These are phyloP conservation scores for Suillus spraguei DNA, from an alignment of 768 basidiomycete species.

Conservation along the genomic window DNA sequence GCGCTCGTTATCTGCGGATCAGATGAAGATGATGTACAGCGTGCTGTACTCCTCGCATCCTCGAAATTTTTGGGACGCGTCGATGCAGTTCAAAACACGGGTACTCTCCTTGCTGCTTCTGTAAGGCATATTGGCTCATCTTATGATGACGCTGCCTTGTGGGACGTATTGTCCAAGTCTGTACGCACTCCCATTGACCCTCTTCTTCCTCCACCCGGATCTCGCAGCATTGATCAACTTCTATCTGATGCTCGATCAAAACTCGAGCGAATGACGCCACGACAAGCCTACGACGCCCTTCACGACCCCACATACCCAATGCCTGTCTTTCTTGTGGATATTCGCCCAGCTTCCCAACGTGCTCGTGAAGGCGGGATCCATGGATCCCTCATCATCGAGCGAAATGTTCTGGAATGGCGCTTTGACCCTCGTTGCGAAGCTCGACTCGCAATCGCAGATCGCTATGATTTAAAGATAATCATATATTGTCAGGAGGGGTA, in stretches of 20 bases:
- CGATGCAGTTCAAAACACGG: slow-evolving; percentile 37
- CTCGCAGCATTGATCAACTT: slow-evolving; percentile 57
- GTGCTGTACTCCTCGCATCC: slow-evolving; percentile 62
- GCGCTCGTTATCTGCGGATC: slow-evolving; percentile 63
- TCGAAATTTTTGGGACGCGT: slow-evolving; percentile 75
- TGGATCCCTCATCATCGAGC: slow-evolving; percentile 73
- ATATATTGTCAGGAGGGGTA: slow-evolving; percentile 77
- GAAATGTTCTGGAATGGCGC: slow-evolving; percentile 79
- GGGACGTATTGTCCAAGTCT: slow-evolving; percentile 71
- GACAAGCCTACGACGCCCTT: slow-evolving; percentile 62
- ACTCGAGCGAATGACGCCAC: slow-evolving; percentile 63
- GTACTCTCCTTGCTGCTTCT: slow-evolving; percentile 41
- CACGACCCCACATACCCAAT: slow-evolving; percentile 51
- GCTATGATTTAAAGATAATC: slow-evolving; percentile 76
- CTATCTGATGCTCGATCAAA: slow-evolving; percentile 61
- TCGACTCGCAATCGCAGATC: slow-evolving; percentile 65
- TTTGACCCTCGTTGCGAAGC: slow-evolving; percentile 70
- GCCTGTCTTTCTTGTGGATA: slow-evolving; percentile 78
- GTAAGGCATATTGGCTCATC: slow-evolving; percentile 57
- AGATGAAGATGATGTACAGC: slow-evolving; percentile 57
- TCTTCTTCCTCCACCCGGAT: slow-evolving; percentile 62
- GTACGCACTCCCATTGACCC: slow-evolving; percentile 62
- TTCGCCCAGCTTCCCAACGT: slow-evolving; percentile 67
- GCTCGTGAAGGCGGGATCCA: slow-evolving; percentile 57
- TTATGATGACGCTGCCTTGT: slow-evolving; percentile 67